Conservation (phyloP, 768 basidiomycete genomes). For the Leccinum ochraceum region DNA sequence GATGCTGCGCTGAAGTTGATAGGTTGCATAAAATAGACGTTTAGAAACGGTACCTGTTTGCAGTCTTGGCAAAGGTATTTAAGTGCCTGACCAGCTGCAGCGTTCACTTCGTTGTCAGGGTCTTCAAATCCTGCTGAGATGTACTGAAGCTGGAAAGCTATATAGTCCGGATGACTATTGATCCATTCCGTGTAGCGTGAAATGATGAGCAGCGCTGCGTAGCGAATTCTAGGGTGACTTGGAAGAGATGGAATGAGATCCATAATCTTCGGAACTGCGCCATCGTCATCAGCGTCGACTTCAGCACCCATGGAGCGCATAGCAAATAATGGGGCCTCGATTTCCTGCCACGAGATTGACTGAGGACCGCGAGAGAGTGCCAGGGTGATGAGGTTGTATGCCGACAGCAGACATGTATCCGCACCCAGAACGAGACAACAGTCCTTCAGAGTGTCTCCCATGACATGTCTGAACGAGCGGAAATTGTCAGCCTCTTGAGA, state of each 20-base stretch:
- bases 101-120: slow-evolving; percentile 76
- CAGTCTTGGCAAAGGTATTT: slow-evolving; percentile 98
- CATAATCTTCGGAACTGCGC: slow-evolving; percentile 94
- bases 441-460: slow-evolving; percentile 99
- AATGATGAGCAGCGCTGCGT: slow-evolving; percentile 93
- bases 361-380: slow-evolving; percentile 65
- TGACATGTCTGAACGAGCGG: slow-evolving; percentile 92
- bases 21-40: slow-evolving; percentile 9
- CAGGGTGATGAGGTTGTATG: slow-evolving; percentile 77
- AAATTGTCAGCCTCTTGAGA: slow-evolving; percentile 93
- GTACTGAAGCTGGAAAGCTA: slow-evolving; percentile 83
- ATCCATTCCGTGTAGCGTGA: slow-evolving; percentile 98
- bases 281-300: slow-evolving; percentile 78
- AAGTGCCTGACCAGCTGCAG: slow-evolving; percentile 94
- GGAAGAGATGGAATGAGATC: slow-evolving; percentile 91
- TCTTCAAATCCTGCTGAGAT: slow-evolving; percentile 91
- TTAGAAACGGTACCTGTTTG: slow-evolving; percentile 56
- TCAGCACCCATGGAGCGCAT: slow-evolving; percentile 98
- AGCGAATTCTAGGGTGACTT: slow-evolving; percentile 86
- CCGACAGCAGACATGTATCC: slow-evolving; percentile 75
- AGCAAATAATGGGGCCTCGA: slow-evolving; percentile 96
- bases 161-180: slow-evolving; percentile 83
- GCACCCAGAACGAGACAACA: slow-evolving; percentile 94
- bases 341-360: slow-evolving; percentile 85
- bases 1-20: slow-evolving; percentile 53